phyloP scores from a whole-genome alignment of 2,329 filamentous ascomycete species.

The Dothiorella sarmentorum region DNA sequence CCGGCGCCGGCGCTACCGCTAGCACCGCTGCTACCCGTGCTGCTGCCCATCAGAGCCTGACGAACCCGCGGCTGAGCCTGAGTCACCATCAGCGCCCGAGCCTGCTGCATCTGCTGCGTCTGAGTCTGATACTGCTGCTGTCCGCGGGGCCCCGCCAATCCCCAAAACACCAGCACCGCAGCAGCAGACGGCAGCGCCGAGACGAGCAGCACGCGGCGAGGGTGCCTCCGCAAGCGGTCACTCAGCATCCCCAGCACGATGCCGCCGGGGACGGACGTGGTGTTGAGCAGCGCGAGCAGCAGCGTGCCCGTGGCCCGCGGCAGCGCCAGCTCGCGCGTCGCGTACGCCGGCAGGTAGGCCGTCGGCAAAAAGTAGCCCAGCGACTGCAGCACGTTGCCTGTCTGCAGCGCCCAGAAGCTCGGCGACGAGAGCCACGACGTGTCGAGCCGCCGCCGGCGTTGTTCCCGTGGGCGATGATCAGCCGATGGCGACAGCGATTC shows the following conservation, averaged over 20 bases:
- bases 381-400: slow-evolving; percentile 40
- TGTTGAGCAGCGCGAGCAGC: slow-evolving; percentile 40
- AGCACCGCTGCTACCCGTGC: too few species aligned
- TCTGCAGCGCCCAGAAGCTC: slow-evolving; percentile 32
- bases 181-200: slow-evolving; percentile 33
- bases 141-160: slow-evolving; percentile 37
- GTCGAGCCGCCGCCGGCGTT: slow-evolving; percentile 29
- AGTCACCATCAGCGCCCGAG: too few species aligned
- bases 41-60: too few species aligned
- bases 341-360: slow-evolving; percentile 42
- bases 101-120: too few species aligned
- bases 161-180: slow-evolving; percentile 45
- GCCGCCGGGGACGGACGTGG: slow-evolving; percentile 35
- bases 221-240: slow-evolving; percentile 40
- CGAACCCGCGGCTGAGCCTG: too few species aligned
- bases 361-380: slow-evolving; percentile 45
- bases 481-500: slow-evolving; percentile 25
- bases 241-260: slow-evolving; percentile 38
- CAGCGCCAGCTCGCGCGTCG: slow-evolving; percentile 33
- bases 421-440: background rate
- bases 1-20: too few species aligned
- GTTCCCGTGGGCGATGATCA: slow-evolving; percentile 22
- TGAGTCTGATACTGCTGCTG: too few species aligned
- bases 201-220: slow-evolving; percentile 37
- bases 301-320: slow-evolving; percentile 33